Percentiles rank a stretch among this genome's conserved stretches.
phyloP scores from a whole-genome alignment of 345 rosid species.

The Tarenaya hassleriana region DNA sequence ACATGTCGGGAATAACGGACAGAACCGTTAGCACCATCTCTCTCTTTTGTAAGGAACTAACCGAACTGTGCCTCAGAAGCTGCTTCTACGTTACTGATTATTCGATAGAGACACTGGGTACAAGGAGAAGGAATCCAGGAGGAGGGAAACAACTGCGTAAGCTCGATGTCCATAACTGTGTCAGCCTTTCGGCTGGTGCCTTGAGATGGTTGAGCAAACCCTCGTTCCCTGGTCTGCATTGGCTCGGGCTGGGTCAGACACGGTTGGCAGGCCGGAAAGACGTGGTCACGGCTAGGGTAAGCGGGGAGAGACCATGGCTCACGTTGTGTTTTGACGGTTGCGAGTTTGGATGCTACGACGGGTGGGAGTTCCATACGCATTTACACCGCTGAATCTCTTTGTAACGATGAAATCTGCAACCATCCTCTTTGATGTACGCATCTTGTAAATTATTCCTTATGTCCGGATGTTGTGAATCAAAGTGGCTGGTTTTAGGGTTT shows the following conservation, averaged over 20 bases:
- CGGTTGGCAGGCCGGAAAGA: conserved; percentile 28
- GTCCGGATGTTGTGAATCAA: too few species aligned
- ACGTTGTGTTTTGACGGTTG: conserved; percentile 58
- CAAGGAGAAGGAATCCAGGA: conserved; percentile 27
- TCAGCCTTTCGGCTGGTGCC: conserved; percentile 35
- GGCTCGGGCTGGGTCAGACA: conserved; percentile 51
- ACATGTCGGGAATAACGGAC: conserved; percentile 61
- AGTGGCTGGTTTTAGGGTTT: too few species aligned
- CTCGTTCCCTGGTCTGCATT: conserved; percentile 43
- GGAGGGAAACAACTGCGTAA: conserved; percentile 36
- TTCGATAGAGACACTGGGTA: conserved; percentile 42
- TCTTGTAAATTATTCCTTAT: too few species aligned
- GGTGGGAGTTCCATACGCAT: conserved; percentile 53
- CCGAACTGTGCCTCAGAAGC: conserved; percentile 47
- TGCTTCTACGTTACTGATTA: conserved; percentile 50
- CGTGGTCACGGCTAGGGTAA: conserved; percentile 20
- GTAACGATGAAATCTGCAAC: too few species aligned
- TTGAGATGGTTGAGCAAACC: conserved; percentile 38
- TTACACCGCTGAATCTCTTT: conserved; percentile 20
- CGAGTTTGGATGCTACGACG: conserved; percentile 63
- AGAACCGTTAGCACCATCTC: conserved; percentile 34
- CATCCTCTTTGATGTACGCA: too few species aligned
- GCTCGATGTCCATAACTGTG: conserved; percentile 57
- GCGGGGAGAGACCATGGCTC: conserved; percentile 46
- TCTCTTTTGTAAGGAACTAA: conserved; percentile 32